phyloP scores from a whole-genome alignment of 2,329 filamentous ascomycete species.

The Diplodia scrobiculata region DNA sequence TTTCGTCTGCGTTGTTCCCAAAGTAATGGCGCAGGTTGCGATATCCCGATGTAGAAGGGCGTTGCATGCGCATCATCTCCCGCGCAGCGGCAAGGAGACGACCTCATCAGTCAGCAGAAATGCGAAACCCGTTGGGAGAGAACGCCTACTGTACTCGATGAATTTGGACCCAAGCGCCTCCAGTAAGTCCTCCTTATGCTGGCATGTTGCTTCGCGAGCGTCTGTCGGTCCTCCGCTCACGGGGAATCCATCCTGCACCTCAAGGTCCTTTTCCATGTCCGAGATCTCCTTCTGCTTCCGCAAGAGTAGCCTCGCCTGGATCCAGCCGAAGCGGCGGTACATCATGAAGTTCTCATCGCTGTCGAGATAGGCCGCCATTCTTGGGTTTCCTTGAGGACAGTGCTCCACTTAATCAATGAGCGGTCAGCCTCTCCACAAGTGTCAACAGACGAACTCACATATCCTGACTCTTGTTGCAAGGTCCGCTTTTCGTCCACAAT shows the following conservation, averaged over 20 bases:
- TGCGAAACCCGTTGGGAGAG: no score
- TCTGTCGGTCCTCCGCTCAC: background rate
- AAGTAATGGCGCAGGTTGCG: background rate
- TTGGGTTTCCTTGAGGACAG: conserved; percentile 42
- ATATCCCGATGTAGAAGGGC: background rate
- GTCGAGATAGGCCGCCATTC: conserved; percentile 46
- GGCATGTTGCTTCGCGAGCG: background rate
- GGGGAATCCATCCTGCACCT: background rate
- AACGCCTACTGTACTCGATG: background rate
- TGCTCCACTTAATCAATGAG: no score
- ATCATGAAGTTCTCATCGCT: conserved; percentile 49
- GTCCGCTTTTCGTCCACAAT: no score
- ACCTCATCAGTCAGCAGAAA: background rate
- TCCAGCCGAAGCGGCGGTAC: conserved; percentile 48
- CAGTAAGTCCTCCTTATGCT: no score
- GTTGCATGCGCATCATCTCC: background rate
- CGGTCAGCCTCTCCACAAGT: no score
- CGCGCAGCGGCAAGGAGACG: background rate
- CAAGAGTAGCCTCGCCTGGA: conserved; percentile 46
- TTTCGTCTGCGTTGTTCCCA: background rate
- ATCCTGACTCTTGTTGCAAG: background rate
- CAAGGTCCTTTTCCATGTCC: conserved; percentile 31
- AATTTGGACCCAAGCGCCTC: background rate
- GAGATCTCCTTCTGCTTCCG: conserved; percentile 38
- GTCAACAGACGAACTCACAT: no score